A percentile compares a stretch with the other conserved stretches of the same genome.
Evolutionary conservation across 805 yeast genomes (phyloP).

Genomic region (Nakazawaea ishiwadae): DNA sequence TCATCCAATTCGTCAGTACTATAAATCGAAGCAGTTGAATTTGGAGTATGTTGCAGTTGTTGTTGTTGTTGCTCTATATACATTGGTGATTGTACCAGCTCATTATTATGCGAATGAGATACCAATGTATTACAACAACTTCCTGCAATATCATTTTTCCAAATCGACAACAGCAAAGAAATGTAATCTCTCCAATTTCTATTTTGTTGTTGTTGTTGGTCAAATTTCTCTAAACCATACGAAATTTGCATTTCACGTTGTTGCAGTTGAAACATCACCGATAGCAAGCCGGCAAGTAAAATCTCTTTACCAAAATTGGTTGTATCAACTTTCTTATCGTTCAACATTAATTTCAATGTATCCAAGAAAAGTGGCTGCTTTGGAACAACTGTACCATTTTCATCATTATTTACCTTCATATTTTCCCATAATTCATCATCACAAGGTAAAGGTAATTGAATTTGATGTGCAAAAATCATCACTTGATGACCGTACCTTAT

Average conservation of each 20-base stretch:
- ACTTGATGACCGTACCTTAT: conserved; percentile 72
- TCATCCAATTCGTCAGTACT: conserved; percentile 11
- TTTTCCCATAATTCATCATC: conserved; percentile 51
- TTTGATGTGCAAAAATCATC: conserved; percentile 47
- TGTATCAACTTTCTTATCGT: conserved; percentile 41
- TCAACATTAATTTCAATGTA: conserved; percentile 54
- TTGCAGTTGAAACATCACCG: conserved; percentile 68
- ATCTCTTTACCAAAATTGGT: conserved; percentile 64
- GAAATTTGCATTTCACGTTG: conserved; percentile 62
- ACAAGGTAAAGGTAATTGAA: conserved; percentile 53
- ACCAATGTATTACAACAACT: conserved; percentile 27
- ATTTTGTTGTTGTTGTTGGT: conserved; percentile 19
- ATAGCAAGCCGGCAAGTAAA: conserved; percentile 59
- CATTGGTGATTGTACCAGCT: background rate
- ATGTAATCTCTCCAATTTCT: conserved; percentile 68
- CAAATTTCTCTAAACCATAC: conserved; percentile 36
- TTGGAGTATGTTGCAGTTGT: conserved; percentile 8
- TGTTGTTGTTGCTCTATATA: no score
- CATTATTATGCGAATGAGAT: background rate
- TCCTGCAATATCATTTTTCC: conserved; percentile 46
- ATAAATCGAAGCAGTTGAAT: conserved; percentile 7
- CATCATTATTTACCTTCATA: conserved; percentile 10
- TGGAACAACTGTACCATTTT: conserved; percentile 17
- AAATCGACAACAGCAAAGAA: conserved; percentile 65
- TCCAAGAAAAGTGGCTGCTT: conserved; percentile 44